These are phyloP conservation scores for Colletotrichum limetticola DNA, from an alignment of 2,329 filamentous ascomycete species.

Conservation along the genomic window DNA sequence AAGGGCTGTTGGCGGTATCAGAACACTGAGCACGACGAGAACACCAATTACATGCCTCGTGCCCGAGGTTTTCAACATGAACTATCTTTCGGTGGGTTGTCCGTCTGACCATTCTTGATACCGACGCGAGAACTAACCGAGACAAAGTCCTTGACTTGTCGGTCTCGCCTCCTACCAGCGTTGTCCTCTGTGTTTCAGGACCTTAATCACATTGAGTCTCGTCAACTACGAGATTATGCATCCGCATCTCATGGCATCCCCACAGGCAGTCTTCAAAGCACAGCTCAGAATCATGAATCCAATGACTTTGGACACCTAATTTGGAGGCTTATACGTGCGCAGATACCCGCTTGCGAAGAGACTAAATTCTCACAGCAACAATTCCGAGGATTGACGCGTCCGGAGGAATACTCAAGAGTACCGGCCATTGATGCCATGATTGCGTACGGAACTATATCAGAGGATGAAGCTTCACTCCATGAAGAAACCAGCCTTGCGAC, in stretches of 20 bases:
- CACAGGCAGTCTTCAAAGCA: neutral
- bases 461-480: neutral
- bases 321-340: slow-evolving; percentile 21
- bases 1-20: slow-evolving; percentile 27
- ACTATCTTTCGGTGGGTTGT: slow-evolving; percentile 47
- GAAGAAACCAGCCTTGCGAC: neutral
- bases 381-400: no score
- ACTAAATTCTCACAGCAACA: neutral
- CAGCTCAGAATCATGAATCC: neutral
- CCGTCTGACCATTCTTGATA: slow-evolving; percentile 30
- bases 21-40: slow-evolving; percentile 31
- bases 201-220: neutral
- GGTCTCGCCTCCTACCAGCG: neutral
- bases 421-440: neutral
- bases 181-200: neutral
- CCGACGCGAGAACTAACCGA: neutral
- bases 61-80: slow-evolving; percentile 49
- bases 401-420: neutral
- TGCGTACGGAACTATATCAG: neutral
- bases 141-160: slow-evolving; percentile 1
- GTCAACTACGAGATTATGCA: neutral
- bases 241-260: neutral
- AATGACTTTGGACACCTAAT: slow-evolving; percentile 35
- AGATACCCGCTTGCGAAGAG: neutral
- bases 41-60: slow-evolving; percentile 41